Base-by-base conservation (phyloP, 345 rosid species). In the Fremontodendron californicum region DNA sequence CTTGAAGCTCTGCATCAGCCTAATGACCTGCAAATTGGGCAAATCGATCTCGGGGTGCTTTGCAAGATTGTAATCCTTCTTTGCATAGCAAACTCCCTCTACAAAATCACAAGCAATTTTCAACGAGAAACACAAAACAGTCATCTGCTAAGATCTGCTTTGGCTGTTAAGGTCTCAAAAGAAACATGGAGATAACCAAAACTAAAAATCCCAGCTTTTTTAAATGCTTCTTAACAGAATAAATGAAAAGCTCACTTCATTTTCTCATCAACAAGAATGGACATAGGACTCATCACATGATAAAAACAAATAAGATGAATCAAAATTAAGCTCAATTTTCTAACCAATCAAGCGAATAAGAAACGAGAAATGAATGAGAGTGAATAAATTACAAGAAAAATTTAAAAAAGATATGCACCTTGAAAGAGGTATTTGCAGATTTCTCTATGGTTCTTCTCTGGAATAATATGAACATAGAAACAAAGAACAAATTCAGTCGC, bases 31-130 rank as follows among this genome's bases (percentile, higher is more conserved):
- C n/a, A n/a, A n/a, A n/a, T n/a, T n/a, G n/a, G n/a, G n/a, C n/a
- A n/a, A n/a, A n/a, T n/a, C n/a, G n/a, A n/a, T n/a, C n/a, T n/a
- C n/a, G n/a, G n/a, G n/a, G 73, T 91, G 96, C 84, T 89, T 89
- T 6, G 92, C 89, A 13, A 91, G 89, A 78, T 89, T 92, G 83
- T 42, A 92, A 75, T 92, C 97, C 80, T 92, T 92, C 85, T 92
- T 92, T 2, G 93, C 97, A 57, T 55, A 89, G 81, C 86, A 86
- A 9, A 92, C 97, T 86, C 97, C 97, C 89, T 92, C 94, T 92
- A 82, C 55, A 80, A 5, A 43, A 52, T 15, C 39, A 61, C 39
- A 29, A 16, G 23, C 7, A 39, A 8, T 37, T 25, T 19, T 21
- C 9, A 9, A 51, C 1, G 40, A 39, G 40, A n/a, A 70, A 39